Evolutionary conservation across 169 alveolate genomes (phyloP).

Genomic region (Cryptosporidium sp.): DNA sequence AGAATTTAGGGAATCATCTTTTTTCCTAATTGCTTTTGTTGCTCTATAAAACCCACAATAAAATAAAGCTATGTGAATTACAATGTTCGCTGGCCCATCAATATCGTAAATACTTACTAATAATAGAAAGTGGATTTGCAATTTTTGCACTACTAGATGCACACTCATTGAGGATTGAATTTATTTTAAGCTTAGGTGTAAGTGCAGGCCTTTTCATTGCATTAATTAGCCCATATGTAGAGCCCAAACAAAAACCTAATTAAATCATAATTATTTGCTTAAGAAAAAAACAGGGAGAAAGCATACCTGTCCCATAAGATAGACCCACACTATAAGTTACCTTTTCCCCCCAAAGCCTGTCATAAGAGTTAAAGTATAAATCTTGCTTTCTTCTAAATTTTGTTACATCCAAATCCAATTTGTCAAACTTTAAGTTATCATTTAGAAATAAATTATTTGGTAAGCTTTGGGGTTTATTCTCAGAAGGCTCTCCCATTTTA

Average conservation of each 20-base stretch:
- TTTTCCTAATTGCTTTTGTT: constrained; percentile 78
- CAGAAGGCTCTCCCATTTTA: constrained; percentile 10
- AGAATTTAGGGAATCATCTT: constrained; percentile 82
- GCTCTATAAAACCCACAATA: constrained; percentile 85
- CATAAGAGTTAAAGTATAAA: constrained; percentile 85
- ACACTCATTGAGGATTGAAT: constrained; percentile 86
- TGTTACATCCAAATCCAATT: not conserved
- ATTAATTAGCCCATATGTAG: constrained; percentile 84
- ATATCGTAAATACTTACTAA: constrained; percentile 58
- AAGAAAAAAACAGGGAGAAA: not conserved
- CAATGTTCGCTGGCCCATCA: not conserved
- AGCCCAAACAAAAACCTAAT: constrained; percentile 87
- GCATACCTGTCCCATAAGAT: constrained; percentile 88
- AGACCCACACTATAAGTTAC: constrained; percentile 88
- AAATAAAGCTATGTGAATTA: constrained; percentile 78
- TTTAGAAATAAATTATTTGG: constrained; percentile 6
- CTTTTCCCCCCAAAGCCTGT: constrained; percentile 90
- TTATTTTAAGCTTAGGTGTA: constrained; percentile 85
- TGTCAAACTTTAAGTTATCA: constrained; percentile 21
- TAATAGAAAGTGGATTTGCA: constrained; percentile 86
- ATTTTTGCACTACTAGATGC: constrained; percentile 85
- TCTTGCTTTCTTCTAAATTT: constrained; percentile 76
- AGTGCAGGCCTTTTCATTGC: constrained; percentile 90
- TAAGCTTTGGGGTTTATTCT: not conserved
- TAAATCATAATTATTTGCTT: not conserved